Evolutionary conservation across 495 filamentous ascomycete species (phyloP), one percentile per base, ranked within the genome.

Genomic region (Hyaloscypha bicolor): DNA sequence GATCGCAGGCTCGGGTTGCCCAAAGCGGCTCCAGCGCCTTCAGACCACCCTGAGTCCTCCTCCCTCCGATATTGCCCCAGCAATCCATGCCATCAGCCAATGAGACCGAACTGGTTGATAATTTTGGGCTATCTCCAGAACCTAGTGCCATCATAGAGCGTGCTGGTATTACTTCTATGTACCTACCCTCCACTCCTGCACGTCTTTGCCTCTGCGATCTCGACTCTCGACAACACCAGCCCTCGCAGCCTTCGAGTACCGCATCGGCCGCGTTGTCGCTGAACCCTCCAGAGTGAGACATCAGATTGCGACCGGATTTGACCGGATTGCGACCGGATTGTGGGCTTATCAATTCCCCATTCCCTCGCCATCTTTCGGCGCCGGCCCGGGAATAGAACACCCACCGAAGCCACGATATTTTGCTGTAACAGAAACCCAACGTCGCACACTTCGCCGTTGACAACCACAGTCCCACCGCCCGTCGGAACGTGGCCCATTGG

Each of bases 321-420:
- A 37, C 35, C 6, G 1, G 8, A 37, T 37, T 37, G 35, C 35
- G 35, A 37, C 8, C 35, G 12, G 35, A 8, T 6, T 12, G 35
- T 3, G 25, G 45, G 62, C 63, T 69, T 69, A 65, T 65, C 67
- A 69, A 60, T 64, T 29, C 25, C 25, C 25, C 25, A 25, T 25
- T 25, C 29, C 57, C 32, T 55, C 62, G 62, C 32, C 33, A 69
- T 51, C 62, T 59, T 32, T 52, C 25, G 25, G 68, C 60, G 57
- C 63, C 68, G 63, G 68, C 58, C 68, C 68, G 63, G 55, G 8
- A 52, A 19, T 12, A 56, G 25, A 21, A 29, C 30, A 52, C 37
- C 12, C 53, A 29, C 51, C 6, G 35, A 48, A 48, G 22, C 33
- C 63, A 68, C 66, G 66, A 68, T 68, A 68, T 11, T 57, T 45